These are phyloP conservation scores for Prunus kanzakura DNA, from an alignment of 306 rosid species.

Conservation along the genomic window DNA sequence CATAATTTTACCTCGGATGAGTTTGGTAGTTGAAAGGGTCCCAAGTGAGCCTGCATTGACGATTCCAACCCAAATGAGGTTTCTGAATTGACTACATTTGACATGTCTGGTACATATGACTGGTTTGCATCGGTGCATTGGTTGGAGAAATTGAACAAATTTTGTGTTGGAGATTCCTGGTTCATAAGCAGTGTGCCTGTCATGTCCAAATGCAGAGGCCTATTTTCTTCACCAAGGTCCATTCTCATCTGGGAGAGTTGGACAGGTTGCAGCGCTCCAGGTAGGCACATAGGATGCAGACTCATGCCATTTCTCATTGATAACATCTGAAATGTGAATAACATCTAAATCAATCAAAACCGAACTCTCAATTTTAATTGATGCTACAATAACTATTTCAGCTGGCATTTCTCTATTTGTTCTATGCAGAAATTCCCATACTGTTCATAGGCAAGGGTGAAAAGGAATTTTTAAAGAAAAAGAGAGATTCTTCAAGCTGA, in stretches of 20 bases:
- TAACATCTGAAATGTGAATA: slow-evolving; percentile 65
- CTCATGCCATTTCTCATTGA: slow-evolving; percentile 83
- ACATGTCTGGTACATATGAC: slow-evolving; percentile 40
- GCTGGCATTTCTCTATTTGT: neutral
- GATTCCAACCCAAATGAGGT: slow-evolving; percentile 46
- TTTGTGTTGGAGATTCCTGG: slow-evolving; percentile 53
- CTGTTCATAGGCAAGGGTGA: neutral
- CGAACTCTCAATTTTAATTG: neutral
- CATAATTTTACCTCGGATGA: slow-evolving; percentile 51
- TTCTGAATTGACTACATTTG: slow-evolving; percentile 43
- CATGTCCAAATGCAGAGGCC: slow-evolving; percentile 44
- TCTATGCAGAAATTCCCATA: too few relatives aligned
- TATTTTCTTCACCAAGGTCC: slow-evolving; percentile 55
- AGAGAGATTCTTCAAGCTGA: neutral
- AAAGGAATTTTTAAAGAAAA: neutral
- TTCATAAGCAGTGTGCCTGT: slow-evolving; percentile 41
- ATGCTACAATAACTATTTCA: neutral
- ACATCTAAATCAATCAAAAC: slow-evolving; percentile 7
- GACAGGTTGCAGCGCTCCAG: slow-evolving; percentile 51
- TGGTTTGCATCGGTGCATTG: slow-evolving; percentile 42
- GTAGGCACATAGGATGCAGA: slow-evolving; percentile 72
- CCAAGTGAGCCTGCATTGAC: slow-evolving; percentile 37
- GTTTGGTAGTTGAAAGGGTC: slow-evolving; percentile 41
- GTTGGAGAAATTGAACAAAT: slow-evolving; percentile 37
- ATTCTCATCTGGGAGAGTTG: slow-evolving; percentile 49